Evolutionary conservation across 2,329 filamentous ascomycete genomes (phyloP).

Genomic region (Phialophora tarda): DNA sequence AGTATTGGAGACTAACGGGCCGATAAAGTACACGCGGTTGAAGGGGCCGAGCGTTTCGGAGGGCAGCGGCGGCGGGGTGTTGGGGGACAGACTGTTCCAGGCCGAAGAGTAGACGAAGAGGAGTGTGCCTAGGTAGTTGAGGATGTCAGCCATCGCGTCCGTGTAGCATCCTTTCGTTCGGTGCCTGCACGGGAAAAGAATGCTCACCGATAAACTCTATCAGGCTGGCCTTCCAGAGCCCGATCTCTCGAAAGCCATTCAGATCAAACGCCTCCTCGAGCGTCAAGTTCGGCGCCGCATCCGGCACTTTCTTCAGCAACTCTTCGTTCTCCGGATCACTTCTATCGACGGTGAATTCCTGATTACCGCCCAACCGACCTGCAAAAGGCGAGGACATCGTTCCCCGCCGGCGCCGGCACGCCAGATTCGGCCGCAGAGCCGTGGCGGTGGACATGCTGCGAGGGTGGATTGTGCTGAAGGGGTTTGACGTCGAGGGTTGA

Average conservation of each 20-base stretch:
- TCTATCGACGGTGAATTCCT: slow-evolving; percentile 45
- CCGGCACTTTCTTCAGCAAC: slow-evolving; percentile 46
- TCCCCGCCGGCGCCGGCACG: slow-evolving; percentile 8
- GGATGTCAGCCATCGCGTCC: background rate
- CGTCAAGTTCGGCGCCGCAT: slow-evolving; percentile 52
- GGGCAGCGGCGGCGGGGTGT: slow-evolving; percentile 22
- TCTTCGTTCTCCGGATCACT: slow-evolving; percentile 42
- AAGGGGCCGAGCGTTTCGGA: slow-evolving; percentile 41
- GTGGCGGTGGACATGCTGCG: slow-evolving; percentile 17
- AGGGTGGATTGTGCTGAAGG: background rate
- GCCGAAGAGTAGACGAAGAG: slow-evolving; percentile 42
- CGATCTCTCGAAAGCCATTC: slow-evolving; percentile 43
- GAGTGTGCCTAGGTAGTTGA: slow-evolving; percentile 27
- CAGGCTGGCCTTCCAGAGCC: slow-evolving; percentile 51
- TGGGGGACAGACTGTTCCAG: slow-evolving; percentile 32
- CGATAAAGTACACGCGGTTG: slow-evolving; percentile 41
- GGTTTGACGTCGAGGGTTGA: background rate
- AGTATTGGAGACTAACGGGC: slow-evolving; percentile 47
- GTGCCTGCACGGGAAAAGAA: background rate
- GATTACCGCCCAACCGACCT: slow-evolving; percentile 48
- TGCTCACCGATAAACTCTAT: slow-evolving; percentile 48
- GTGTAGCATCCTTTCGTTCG: too few species aligned
- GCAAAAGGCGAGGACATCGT: slow-evolving; percentile 40
- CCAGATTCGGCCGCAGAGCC: background rate
- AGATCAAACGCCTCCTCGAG: slow-evolving; percentile 46